These are phyloP conservation scores for Oehlia diaphana DNA, from an alignment of 192 early-diverging fungal genomes.

Conservation along the genomic window DNA sequence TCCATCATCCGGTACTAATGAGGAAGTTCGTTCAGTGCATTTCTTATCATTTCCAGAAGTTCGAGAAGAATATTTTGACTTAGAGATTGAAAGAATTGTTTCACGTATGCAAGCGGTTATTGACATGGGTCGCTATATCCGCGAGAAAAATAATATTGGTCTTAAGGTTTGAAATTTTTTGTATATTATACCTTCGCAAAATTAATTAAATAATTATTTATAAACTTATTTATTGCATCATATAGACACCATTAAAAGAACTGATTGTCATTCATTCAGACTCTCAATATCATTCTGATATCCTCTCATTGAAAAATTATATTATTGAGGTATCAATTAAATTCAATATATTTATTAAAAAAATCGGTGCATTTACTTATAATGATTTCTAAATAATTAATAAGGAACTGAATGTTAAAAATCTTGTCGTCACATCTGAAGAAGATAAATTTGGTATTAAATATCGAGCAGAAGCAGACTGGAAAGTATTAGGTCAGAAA, in stretches of 20 bases:
- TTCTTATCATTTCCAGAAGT: conserved; percentile 93
- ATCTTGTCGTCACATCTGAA: conserved; percentile 83
- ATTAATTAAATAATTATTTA: not conserved
- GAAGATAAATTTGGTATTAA: conserved; percentile 91
- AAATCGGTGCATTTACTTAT: too few relatives aligned
- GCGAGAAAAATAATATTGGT: conserved; percentile 89
- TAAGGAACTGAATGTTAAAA: conserved; percentile 86
- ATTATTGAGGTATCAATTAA: conserved; percentile 60
- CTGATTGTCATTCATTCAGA: conserved; percentile 89
- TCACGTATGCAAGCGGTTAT: conserved; percentile 96
- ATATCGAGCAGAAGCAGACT: conserved; percentile 90
- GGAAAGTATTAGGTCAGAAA: conserved; percentile 84
- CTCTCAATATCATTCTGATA: conserved; percentile 84
- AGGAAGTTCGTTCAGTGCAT: conserved; percentile 87
- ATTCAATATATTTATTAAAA: too few relatives aligned
- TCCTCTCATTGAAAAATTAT: conserved; percentile 81
- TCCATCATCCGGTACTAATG: conserved; percentile 52
- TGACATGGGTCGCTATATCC: conserved; percentile 87
- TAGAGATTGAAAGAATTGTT: conserved; percentile 92
- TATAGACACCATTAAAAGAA: conserved; percentile 83
- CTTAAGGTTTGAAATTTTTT: conserved; percentile 62
- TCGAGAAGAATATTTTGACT: conserved; percentile 95
- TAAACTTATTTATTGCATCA: too few relatives aligned
- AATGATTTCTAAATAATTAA: not conserved
- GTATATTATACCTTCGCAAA: not conserved